phyloP scores from a whole-genome alignment of 179 eudicot genomes.

The Dionaea muscipula region DNA sequence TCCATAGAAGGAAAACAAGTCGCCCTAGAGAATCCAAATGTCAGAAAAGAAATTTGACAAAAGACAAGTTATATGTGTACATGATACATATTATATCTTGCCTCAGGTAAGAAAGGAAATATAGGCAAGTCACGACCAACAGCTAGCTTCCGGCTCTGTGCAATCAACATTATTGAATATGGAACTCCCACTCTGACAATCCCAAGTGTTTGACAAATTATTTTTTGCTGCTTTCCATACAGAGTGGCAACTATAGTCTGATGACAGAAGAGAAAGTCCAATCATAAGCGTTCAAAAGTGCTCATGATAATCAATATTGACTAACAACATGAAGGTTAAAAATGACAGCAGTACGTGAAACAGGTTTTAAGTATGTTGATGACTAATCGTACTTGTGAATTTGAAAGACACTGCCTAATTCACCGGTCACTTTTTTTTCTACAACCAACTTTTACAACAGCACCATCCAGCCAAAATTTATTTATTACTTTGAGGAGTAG shows the following conservation, averaged over 20 bases:
- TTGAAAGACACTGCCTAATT: no score
- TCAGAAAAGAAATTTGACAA: slow-evolving; percentile 4
- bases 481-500: no score
- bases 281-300: neutral
- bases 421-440: no score
- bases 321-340: neutral
- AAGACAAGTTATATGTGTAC: neutral
- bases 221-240: slow-evolving; percentile 37
- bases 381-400: no score
- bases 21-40: slow-evolving; percentile 32
- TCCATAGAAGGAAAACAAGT: slow-evolving; percentile 83
- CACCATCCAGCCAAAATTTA: no score
- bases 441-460: no score
- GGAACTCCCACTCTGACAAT: slow-evolving; percentile 66
- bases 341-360: no score
- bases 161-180: slow-evolving; percentile 44
- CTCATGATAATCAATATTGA: neutral
- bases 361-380: no score
- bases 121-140: slow-evolving; percentile 63
- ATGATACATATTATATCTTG: slow-evolving; percentile 14
- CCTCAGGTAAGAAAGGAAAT: slow-evolving; percentile 59
- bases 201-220: slow-evolving; percentile 54
- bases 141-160: slow-evolving; percentile 69
- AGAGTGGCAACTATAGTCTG: slow-evolving; percentile 56
- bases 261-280: slow-evolving; percentile 2